A percentile compares a stretch with the other conserved stretches of the same genome.
phyloP scores from a whole-genome alignment of 495 filamentous ascomycete genomes.

The Ascodesmis nigricans region DNA sequence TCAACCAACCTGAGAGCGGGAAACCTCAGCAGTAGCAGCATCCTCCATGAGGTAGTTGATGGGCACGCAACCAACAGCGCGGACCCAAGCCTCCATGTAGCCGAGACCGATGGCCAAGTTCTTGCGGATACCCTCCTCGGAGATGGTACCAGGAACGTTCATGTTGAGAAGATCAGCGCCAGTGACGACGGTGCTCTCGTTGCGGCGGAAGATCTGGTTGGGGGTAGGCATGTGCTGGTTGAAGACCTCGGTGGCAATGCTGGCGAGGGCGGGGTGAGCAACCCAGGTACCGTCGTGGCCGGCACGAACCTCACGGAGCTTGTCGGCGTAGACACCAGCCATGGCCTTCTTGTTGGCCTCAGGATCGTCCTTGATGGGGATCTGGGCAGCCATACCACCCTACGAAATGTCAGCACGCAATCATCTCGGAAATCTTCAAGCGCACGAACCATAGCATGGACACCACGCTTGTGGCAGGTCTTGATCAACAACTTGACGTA shows the following conservation, averaged over 20 bases:
- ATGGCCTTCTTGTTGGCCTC: slow-evolving; percentile 84
- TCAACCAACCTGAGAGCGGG: slow-evolving; percentile 32
- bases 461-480: slow-evolving; percentile 85
- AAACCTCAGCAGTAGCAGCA: slow-evolving; percentile 90
- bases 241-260: slow-evolving; percentile 82
- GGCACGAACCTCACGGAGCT: slow-evolving; percentile 84
- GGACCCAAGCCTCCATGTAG: slow-evolving; percentile 98
- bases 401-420: slow-evolving; percentile 16
- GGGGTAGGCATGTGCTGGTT: slow-evolving; percentile 98
- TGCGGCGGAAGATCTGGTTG: slow-evolving; percentile 80
- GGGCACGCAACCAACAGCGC: slow-evolving; percentile 83
- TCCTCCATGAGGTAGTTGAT: slow-evolving; percentile 99
- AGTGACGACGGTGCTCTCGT: slow-evolving; percentile 71
- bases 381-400: slow-evolving; percentile 97
- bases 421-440: too few relatives aligned
- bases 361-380: slow-evolving; percentile 87
- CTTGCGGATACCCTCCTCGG: slow-evolving; percentile 91
- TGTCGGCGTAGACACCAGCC: slow-evolving; percentile 81
- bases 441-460: slow-evolving; percentile 63
- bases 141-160: slow-evolving; percentile 85
- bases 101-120: slow-evolving; percentile 91
- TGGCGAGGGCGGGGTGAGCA: slow-evolving; percentile 78
- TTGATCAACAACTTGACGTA: slow-evolving; percentile 93
- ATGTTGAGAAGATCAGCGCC: slow-evolving; percentile 92
- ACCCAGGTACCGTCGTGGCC: slow-evolving; percentile 67